A percentile compares a stretch with the other conserved stretches of the same genome.
Conservation (phyloP, 768 basidiomycete species). For the Suillus plorans region DNA sequence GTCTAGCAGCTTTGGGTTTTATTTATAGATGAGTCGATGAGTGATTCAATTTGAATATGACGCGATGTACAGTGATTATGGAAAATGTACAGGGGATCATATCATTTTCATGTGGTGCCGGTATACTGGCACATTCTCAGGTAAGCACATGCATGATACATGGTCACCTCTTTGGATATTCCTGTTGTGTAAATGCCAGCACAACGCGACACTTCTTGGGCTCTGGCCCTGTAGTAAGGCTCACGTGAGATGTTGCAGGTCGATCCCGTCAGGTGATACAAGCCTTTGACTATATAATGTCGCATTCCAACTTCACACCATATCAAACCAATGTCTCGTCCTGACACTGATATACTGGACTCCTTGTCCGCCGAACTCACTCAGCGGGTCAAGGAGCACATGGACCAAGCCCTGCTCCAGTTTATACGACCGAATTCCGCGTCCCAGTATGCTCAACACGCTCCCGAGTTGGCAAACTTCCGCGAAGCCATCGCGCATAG, state of each 20-base stretch:
- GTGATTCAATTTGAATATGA: neutral
- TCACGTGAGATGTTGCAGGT: neutral
- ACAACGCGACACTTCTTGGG: neutral
- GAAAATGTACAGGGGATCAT: no score
- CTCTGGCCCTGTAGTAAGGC: no score
- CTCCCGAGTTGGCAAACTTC: neutral
- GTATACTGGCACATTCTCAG: neutral
- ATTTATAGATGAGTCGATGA: neutral
- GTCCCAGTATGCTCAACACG: slow-evolving; percentile 2
- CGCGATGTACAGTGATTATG: neutral
- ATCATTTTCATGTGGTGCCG: neutral
- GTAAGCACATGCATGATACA: neutral
- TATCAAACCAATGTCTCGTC: no score
- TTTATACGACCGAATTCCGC: neutral
- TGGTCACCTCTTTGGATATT: neutral
- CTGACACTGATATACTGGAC: neutral
- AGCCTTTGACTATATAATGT: neutral
- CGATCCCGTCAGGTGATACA: neutral
- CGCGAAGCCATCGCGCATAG: neutral
- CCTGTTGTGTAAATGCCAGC: neutral
- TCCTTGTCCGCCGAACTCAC: neutral
- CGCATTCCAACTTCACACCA: neutral
- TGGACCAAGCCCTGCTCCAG: neutral
- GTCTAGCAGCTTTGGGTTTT: no score
- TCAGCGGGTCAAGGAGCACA: neutral